Evolutionary conservation across 2,329 filamentous ascomycete species (phyloP).

Genomic region (Neofusicoccum cordaticola): DNA sequence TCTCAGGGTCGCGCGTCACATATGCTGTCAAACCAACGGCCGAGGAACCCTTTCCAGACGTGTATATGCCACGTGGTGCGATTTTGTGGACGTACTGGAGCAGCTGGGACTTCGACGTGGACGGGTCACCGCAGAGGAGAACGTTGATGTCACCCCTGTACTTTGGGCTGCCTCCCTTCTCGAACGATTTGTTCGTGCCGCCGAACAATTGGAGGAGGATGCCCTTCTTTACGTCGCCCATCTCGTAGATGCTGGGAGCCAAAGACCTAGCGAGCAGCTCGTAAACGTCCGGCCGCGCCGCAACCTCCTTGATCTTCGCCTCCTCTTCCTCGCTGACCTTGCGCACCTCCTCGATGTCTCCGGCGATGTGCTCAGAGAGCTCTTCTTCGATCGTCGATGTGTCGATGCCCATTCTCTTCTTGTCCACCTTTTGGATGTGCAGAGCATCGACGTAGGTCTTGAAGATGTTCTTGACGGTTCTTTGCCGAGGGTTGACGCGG

Average conservation of each 20-base stretch:
- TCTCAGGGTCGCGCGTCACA: slow-evolving; percentile 71
- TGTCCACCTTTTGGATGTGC: slow-evolving; percentile 95
- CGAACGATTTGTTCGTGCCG: slow-evolving; percentile 95
- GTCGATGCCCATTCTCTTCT: slow-evolving; percentile 89
- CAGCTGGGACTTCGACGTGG: slow-evolving; percentile 92
- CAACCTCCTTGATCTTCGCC: slow-evolving; percentile 79
- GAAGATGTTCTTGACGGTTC: slow-evolving; percentile 90
- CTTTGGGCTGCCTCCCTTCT: slow-evolving; percentile 91
- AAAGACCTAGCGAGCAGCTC: slow-evolving; percentile 87
- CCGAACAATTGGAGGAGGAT: slow-evolving; percentile 95
- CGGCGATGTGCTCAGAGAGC: slow-evolving; percentile 67
- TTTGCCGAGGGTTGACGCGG: slow-evolving; percentile 87
- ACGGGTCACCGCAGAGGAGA: slow-evolving; percentile 93
- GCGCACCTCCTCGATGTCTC: slow-evolving; percentile 76
- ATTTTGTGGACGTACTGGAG: slow-evolving; percentile 97
- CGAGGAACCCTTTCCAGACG: slow-evolving; percentile 72
- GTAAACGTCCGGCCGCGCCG: slow-evolving; percentile 81
- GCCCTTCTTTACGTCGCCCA: slow-evolving; percentile 98
- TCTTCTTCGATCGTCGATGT: slow-evolving; percentile 82
- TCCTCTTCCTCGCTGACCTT: slow-evolving; percentile 85
- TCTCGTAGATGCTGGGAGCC: slow-evolving; percentile 92
- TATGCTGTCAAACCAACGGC: slow-evolving; percentile 77
- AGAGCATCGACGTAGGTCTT: slow-evolving; percentile 97
- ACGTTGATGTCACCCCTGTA: slow-evolving; percentile 98
- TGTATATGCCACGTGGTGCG: slow-evolving; percentile 80